Conservation (phyloP, 345 rosid species). For the Salix viminalis region DNA sequence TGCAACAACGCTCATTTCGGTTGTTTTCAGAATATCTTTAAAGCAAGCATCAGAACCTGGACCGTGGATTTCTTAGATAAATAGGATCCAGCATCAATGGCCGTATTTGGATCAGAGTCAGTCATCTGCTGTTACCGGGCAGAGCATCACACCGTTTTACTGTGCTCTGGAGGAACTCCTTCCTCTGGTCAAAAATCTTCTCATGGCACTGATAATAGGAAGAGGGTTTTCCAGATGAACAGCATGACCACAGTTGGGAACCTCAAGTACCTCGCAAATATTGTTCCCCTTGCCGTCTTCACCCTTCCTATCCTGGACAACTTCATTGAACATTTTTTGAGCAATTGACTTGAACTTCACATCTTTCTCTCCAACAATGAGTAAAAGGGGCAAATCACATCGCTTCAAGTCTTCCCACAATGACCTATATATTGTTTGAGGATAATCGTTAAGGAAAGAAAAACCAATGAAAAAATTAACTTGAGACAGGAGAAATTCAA, state of each 20-base stretch:
- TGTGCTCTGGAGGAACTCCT: neutral
- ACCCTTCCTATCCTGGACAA: conserved; percentile 21
- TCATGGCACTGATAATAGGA: conserved; percentile 40
- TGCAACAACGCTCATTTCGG: neutral
- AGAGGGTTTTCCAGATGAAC: conserved; percentile 88
- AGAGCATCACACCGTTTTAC: neutral
- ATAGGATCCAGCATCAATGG: neutral
- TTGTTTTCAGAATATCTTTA: neutral
- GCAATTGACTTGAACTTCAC: conserved; percentile 64
- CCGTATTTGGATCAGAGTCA: neutral
- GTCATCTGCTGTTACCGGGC: neutral
- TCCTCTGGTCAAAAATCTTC: conserved; percentile 46
- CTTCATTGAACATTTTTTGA: conserved; percentile 36
- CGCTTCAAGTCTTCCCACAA: conserved; percentile 78
- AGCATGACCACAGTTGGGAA: conserved; percentile 76
- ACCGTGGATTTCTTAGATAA: neutral
- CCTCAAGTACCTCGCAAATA: conserved; percentile 44
- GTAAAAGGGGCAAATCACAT: conserved; percentile 47
- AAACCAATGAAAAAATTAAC: neutral
- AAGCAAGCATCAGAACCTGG: neutral
- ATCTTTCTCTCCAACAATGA: conserved; percentile 67
- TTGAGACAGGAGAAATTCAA: neutral
- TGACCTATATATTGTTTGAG: conserved; percentile 38
- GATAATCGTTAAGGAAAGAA: neutral
- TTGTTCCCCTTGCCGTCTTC: conserved; percentile 1